Conservation (phyloP, 768 basidiomycete species). For the Boletus patriciae region DNA sequence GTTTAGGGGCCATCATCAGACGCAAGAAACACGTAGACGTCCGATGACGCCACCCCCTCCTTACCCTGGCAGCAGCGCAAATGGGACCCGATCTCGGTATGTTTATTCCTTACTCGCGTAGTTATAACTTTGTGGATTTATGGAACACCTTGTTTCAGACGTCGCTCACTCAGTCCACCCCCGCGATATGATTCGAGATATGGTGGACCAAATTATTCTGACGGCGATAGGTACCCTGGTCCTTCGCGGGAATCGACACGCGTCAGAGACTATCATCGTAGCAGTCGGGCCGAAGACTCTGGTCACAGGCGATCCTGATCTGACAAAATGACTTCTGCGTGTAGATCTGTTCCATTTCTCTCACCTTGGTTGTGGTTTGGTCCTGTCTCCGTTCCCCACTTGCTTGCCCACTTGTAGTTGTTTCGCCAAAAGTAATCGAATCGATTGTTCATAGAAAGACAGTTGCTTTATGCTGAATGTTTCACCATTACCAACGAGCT, state of each 20-base stretch:
- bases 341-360: slow-evolving; percentile 8
- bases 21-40: slow-evolving; percentile 45
- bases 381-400: slow-evolving; percentile 1
- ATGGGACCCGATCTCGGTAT: slow-evolving; percentile 45
- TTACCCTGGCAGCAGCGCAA: slow-evolving; percentile 45
- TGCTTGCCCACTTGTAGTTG: too few species aligned
- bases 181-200: slow-evolving; percentile 55
- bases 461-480: background rate
- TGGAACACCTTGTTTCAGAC: slow-evolving; percentile 37
- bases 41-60: slow-evolving; percentile 54
- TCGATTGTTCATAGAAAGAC: slow-evolving; percentile 4
- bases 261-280: slow-evolving; percentile 43
- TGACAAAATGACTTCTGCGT: background rate
- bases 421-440: slow-evolving; percentile 8
- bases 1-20: slow-evolving; percentile 16
- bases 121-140: background rate
- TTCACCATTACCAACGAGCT: slow-evolving; percentile 1
- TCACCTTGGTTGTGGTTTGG: background rate
- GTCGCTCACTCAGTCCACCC: slow-evolving; percentile 71
- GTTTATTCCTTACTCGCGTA: background rate
- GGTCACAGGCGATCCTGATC: slow-evolving; percentile 30
- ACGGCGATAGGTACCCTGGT: slow-evolving; percentile 53
- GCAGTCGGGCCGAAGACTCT: slow-evolving; percentile 32
- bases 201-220: slow-evolving; percentile 40
- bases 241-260: slow-evolving; percentile 32